These are phyloP conservation scores for Diutina sp. DNA, from an alignment of 1,139 yeast genomes.

Conservation along the genomic window DNA sequence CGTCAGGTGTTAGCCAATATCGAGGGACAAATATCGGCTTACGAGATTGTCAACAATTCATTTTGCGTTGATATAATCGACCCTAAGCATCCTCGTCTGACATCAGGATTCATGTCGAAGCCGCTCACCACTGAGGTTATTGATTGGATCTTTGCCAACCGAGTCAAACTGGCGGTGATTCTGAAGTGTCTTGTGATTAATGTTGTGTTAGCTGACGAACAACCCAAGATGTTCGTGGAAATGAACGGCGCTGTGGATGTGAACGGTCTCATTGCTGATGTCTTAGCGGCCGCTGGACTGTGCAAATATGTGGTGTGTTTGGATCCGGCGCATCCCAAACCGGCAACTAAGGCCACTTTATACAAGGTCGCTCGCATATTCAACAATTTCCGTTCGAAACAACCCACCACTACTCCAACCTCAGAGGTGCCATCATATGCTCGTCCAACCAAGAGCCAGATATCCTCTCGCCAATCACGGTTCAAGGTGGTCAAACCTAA, in stretches of 20 bases:
- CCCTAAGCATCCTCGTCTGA: neutral
- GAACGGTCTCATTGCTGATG: neutral
- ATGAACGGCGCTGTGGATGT: neutral
- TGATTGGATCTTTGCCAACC: neutral
- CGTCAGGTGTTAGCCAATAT: neutral
- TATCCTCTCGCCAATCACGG: neutral
- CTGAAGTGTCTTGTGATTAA: neutral
- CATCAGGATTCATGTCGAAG: neutral
- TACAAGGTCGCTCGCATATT: neutral
- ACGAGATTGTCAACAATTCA: neutral
- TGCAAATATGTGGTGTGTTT: neutral
- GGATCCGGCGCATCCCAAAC: neutral
- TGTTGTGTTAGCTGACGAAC: neutral
- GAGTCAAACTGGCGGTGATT: neutral
- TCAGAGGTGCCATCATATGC: neutral
- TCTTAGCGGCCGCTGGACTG: neutral
- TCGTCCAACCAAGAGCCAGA: neutral
- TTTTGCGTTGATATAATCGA: neutral
- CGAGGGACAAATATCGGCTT: neutral
- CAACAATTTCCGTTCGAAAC: neutral
- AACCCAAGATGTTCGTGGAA: neutral
- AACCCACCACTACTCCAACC: neutral
- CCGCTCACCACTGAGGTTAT: neutral
- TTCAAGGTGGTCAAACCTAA: neutral
- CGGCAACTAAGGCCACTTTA: neutral